Evolutionary conservation across 371 early-diverging fungal genomes (phyloP), one percentile per base, ranked within the genome.

Genomic region (Funneliformis caledonium): DNA sequence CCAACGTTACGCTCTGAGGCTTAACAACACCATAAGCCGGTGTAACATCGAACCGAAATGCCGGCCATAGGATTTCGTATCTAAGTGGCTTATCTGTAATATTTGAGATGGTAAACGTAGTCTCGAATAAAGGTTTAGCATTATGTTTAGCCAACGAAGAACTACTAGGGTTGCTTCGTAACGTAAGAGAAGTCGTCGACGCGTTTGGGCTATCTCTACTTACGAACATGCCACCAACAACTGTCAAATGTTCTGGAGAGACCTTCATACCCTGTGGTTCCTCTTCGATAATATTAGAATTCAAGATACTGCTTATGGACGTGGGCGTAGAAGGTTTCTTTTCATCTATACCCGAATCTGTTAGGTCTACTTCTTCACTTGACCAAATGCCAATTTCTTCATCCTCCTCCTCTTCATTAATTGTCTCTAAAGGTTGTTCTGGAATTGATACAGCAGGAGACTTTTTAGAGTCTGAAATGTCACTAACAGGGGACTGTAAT

Each of bases 351-450:
- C 68, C 42, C 4, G 70, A 33, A 59, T 69, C 80, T 42, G 80
- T 79, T 14, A 79, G 22, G 70, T 79, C 80, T 37, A 79, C 80
- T 56, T 79, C 80, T 61, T 79, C 80, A 42, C 80, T 79, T 59
- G 80, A 79, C 80, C 80, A 79, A 47, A 79, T 65, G 11, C 80
- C 80, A 72, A 79, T 79, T 33, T 67, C 78, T 67, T 79, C 80
- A 52, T 72, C 80, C 2, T 76, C 74, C n/a, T 75, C 77, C 47
- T 77, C 77, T 50, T 79, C 80, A 42, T 50, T 70, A 14, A 79
- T 79, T 4, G 80, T 79, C 19, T 50, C 69, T 70, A 79, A 22
- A 37, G 76, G 62, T 26, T 79, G 31, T 56, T 79, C 80, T 16
- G 72, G n/a, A 14, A 79, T 19, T 42, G 31, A 8, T 14, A 78